Conservation (phyloP, 139 green algal genomes). For the Haematococcus lacustris region DNA sequence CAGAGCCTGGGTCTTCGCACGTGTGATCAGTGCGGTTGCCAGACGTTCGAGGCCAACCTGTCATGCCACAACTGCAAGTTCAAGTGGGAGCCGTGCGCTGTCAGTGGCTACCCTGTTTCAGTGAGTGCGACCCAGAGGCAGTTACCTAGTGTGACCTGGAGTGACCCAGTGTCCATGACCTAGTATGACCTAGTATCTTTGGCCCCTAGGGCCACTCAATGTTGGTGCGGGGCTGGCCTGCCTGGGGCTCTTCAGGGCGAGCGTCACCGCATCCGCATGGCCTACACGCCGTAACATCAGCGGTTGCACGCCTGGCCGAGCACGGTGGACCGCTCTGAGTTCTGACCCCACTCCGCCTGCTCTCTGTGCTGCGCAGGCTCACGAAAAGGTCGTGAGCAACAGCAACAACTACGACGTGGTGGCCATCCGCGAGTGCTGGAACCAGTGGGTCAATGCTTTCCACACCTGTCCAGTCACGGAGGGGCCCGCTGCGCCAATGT, state of each 20-base stretch:
- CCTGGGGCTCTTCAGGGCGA: not conserved
- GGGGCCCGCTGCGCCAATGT: constrained; percentile 33
- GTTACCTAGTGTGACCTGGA: not conserved
- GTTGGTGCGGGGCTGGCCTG: not conserved
- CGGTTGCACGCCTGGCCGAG: not conserved
- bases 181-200: not conserved
- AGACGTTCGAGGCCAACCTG: constrained; percentile 58
- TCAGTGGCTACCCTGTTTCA: constrained; percentile 58
- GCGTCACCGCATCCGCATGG: not conserved
- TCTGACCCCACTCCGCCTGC: too few species aligned
- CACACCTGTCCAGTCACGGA: constrained; percentile 45
- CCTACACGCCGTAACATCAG: not conserved
- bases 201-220: not conserved
- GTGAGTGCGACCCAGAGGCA: not conserved
- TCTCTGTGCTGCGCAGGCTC: not conserved
- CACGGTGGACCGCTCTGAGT: not conserved
- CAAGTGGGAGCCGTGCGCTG: constrained; percentile 41
- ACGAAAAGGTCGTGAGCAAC: constrained; percentile 35
- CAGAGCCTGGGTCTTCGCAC: constrained; percentile 37
- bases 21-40: constrained; percentile 55
- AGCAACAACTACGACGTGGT: constrained; percentile 30
- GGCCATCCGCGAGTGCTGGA: constrained; percentile 52
- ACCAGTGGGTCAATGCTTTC: constrained; percentile 54
- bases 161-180: not conserved
- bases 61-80: constrained; percentile 59